These are phyloP conservation scores for Trichoderma pleuroti DNA, from an alignment of 2,329 filamentous ascomycete genomes.

Conservation along the genomic window DNA sequence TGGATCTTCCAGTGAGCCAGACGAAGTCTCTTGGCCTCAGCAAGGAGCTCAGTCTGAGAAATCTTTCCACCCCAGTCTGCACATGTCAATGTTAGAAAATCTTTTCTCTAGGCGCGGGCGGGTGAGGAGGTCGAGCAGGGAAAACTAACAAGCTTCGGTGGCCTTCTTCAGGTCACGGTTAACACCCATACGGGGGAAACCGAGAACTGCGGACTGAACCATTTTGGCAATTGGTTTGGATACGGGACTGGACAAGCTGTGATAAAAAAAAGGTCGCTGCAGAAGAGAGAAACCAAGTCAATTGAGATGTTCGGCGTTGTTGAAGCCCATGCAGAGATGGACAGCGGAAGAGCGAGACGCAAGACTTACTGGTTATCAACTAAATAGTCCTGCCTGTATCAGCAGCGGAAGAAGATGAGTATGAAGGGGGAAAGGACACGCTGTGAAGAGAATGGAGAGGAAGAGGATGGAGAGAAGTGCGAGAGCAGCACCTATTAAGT, in stretches of 20 bases:
- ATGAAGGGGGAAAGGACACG: conserved; percentile 4
- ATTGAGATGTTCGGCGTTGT: neutral
- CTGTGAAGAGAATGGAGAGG: conserved; percentile 7
- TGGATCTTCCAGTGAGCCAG: conserved; percentile 99
- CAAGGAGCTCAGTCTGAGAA: conserved; percentile 83
- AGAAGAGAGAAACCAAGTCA: neutral
- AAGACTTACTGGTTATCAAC: conserved; percentile 3
- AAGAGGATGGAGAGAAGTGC: neutral
- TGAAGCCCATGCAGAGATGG: neutral
- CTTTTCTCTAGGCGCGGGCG: neutral
- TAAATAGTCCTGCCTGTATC: conserved; percentile 9
- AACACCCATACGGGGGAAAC: conserved; percentile 98
- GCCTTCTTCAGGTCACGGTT: conserved; percentile 99
- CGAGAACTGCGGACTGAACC: conserved; percentile 76
- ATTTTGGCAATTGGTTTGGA: conserved; percentile 44
- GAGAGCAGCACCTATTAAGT: conserved; percentile 8
- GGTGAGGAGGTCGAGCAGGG: conserved; percentile 23
- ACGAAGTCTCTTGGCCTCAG: conserved; percentile 95
- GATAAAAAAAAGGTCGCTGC: neutral
- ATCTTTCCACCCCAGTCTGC: conserved; percentile 86
- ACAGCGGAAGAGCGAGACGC: neutral
- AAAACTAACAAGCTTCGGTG: conserved; percentile 78
- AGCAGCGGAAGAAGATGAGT: conserved; percentile 1
- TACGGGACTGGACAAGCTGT: conserved; percentile 4
- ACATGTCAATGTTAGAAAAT: conserved; percentile 24